phyloP scores from a whole-genome alignment of 2,329 filamentous ascomycete genomes.

The Aspergillus viridinutans region DNA sequence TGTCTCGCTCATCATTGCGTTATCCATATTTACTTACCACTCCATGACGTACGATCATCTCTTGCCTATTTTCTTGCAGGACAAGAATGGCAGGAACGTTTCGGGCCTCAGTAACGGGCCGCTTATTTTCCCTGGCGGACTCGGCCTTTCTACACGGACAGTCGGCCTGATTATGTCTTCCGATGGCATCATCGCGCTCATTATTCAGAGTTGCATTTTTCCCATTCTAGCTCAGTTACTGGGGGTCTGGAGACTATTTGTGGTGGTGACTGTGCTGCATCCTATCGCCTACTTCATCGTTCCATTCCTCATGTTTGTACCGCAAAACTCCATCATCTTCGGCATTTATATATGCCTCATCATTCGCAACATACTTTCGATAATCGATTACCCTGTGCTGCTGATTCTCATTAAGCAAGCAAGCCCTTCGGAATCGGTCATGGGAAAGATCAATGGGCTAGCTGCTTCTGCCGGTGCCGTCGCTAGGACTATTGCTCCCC shows the following conservation, averaged over 20 bases:
- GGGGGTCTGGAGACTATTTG: conserved; percentile 64
- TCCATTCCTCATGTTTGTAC: conserved; percentile 61
- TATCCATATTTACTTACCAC: conserved; percentile 91
- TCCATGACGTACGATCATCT: conserved; percentile 94
- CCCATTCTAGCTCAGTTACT: conserved; percentile 60
- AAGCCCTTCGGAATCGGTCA: conserved; percentile 56
- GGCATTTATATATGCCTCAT: conserved; percentile 64
- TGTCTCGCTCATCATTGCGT: conserved; percentile 70
- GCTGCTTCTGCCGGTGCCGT: conserved; percentile 69
- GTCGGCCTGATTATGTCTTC: conserved; percentile 66
- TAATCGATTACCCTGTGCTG: conserved; percentile 64
- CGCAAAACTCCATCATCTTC: conserved; percentile 50
- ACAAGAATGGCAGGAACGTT: conserved; percentile 44
- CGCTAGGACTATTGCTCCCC: conserved; percentile 65
- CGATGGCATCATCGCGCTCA: conserved; percentile 67
- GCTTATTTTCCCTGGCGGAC: conserved; percentile 59
- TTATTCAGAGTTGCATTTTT: conserved; percentile 69
- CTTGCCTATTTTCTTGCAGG: conserved; percentile 88
- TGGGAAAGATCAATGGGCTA: conserved; percentile 69
- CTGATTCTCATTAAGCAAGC: conserved; percentile 71
- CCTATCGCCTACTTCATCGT: conserved; percentile 66
- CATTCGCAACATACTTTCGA: conserved; percentile 64
- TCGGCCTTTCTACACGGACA: conserved; percentile 62
- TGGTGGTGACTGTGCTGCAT: conserved; percentile 62
- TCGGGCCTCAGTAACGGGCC: conserved; percentile 32